Percentiles rank a stretch among this genome's conserved stretches.
phyloP scores from a whole-genome alignment of 768 basidiomycete genomes.

The Rhodotorula babjevae region DNA sequence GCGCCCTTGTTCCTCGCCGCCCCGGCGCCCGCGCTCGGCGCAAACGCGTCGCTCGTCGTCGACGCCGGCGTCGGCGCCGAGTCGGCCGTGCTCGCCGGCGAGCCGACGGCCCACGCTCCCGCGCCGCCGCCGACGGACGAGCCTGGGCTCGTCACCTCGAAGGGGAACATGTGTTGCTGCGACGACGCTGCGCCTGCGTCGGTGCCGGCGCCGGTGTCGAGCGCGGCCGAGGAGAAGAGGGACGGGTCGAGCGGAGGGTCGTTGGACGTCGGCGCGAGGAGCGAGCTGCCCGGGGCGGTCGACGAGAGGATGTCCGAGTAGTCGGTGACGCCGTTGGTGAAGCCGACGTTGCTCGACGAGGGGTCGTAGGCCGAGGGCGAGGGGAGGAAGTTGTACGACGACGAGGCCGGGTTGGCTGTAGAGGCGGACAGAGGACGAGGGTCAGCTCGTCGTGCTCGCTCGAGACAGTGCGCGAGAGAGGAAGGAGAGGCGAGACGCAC shows the following conservation, averaged over 20 bases:
- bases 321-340: constrained; percentile 13
- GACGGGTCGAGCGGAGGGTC: background rate
- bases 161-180: background rate
- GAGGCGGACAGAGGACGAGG: background rate
- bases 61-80: background rate
- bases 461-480: background rate
- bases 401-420: background rate
- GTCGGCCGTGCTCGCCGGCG: background rate
- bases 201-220: too few relatives aligned
- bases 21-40: background rate
- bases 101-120: background rate
- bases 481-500: background rate
- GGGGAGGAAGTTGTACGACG: background rate
- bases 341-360: background rate
- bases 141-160: constrained; percentile 15
- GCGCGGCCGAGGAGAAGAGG: background rate
- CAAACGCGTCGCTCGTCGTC: background rate
- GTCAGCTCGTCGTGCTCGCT: background rate
- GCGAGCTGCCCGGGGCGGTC: background rate
- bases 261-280: background rate
- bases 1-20: background rate
- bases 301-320: constrained; percentile 20
- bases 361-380: background rate
- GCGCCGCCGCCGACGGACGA: background rate
- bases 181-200: background rate